Evolutionary conservation across 2,329 filamentous ascomycete species (phyloP).

Genomic region (Aspergillus fischeri): DNA sequence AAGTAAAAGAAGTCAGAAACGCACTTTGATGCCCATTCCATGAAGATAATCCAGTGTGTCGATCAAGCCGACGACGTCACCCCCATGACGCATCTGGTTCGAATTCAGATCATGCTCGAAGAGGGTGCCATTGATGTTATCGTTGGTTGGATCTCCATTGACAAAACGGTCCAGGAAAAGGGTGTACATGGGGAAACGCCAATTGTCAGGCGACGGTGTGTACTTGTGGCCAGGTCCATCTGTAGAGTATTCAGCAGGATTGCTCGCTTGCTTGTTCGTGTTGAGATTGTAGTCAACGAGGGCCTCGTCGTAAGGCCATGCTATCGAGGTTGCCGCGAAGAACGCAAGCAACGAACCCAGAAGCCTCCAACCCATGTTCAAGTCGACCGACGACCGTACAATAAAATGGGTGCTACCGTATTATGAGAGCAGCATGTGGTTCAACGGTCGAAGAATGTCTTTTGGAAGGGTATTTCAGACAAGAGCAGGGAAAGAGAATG

Average conservation of each 20-base stretch:
- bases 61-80: conserved; percentile 55
- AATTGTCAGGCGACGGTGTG: conserved; percentile 54
- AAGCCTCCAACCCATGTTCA: conserved; percentile 31
- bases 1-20: not conserved
- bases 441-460: not conserved
- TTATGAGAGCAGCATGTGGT: conserved; percentile 17
- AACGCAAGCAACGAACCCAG: conserved; percentile 23
- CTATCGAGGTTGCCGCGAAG: conserved; percentile 21
- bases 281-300: conserved; percentile 59
- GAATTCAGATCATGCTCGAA: conserved; percentile 59
- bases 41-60: conserved; percentile 62
- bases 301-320: conserved; percentile 47
- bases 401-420: not conserved
- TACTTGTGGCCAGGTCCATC: conserved; percentile 53
- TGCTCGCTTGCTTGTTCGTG: conserved; percentile 52
- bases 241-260: conserved; percentile 57
- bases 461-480: not conserved
- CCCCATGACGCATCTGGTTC: conserved; percentile 61
- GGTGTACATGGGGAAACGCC: conserved; percentile 64
- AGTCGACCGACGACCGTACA: not conserved
- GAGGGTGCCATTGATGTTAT: conserved; percentile 57
- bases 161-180: conserved; percentile 62
- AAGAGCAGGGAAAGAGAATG: not conserved
- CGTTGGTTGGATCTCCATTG: conserved; percentile 62
- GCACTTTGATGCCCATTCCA: conserved; percentile 60